A percentile compares a stretch with the other conserved stretches of the same genome.
Conservation (phyloP, 208 protist species). For the Phytomonas francai region DNA sequence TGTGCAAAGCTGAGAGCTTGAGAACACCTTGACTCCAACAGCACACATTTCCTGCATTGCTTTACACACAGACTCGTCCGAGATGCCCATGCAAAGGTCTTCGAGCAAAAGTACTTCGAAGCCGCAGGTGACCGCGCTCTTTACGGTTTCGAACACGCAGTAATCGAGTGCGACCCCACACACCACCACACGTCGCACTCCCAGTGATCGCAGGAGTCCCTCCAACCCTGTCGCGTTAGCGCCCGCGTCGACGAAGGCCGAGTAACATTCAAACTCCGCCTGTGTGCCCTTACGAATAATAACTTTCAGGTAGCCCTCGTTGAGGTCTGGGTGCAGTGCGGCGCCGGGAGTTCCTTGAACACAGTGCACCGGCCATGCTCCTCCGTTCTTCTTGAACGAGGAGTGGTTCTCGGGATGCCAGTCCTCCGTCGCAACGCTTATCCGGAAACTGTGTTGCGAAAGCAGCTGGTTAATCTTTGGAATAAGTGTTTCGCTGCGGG, state of each 20-base stretch:
- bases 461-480: slow-evolving; percentile 36
- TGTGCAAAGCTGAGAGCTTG: background rate
- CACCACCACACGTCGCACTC: slow-evolving; percentile 51
- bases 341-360: slow-evolving; percentile 34
- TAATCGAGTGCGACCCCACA: slow-evolving; percentile 61
- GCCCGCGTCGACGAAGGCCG: slow-evolving; percentile 41
- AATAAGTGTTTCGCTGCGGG: slow-evolving; percentile 21
- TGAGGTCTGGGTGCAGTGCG: slow-evolving; percentile 24
- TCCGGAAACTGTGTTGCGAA: slow-evolving; percentile 16
- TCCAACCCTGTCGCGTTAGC: slow-evolving; percentile 29
- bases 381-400: slow-evolving; percentile 44
- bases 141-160: slow-evolving; percentile 56
- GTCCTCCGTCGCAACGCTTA: slow-evolving; percentile 44
- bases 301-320: slow-evolving; percentile 13
- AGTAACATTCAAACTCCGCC: slow-evolving; percentile 42
- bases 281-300: slow-evolving; percentile 32
- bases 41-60: slow-evolving; percentile 2
- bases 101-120: slow-evolving; percentile 53
- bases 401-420: slow-evolving; percentile 58
- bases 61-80: slow-evolving; percentile 1
- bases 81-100: slow-evolving; percentile 34
- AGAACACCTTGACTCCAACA: slow-evolving; percentile 5
- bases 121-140: slow-evolving; percentile 26
- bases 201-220: slow-evolving; percentile 24
- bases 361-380: slow-evolving; percentile 54